Conservation (phyloP, 768 basidiomycete genomes). For the Mrakia frigida region DNA sequence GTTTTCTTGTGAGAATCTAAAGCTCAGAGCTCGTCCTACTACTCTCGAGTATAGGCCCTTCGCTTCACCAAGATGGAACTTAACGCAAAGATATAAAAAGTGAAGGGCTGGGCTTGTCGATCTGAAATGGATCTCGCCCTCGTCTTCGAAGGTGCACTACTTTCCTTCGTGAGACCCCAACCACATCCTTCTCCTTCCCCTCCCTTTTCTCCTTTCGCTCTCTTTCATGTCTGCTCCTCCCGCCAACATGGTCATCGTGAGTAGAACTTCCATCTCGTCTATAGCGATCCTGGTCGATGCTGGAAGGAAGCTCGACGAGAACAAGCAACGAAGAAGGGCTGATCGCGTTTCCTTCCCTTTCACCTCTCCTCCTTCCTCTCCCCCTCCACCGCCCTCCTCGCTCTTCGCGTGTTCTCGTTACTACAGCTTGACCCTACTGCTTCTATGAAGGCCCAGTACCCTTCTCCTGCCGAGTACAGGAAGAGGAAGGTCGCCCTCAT, state of each 20-base stretch:
- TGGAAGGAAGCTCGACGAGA: background rate
- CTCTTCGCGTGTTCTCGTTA: background rate
- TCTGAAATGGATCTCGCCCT: too few relatives aligned
- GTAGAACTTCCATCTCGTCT: background rate
- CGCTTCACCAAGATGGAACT: too few relatives aligned
- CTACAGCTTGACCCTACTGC: slow-evolving; percentile 22
- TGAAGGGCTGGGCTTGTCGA: too few relatives aligned
- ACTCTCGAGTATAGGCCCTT: too few relatives aligned
- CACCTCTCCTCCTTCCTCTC: background rate
- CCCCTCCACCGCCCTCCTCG: background rate
- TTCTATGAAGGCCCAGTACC: slow-evolving; percentile 29
- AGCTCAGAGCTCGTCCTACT: too few relatives aligned
- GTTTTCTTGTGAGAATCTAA: too few relatives aligned
- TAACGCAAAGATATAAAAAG: too few relatives aligned
- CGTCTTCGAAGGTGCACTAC: too few relatives aligned
- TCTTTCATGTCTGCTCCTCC: slow-evolving; percentile 7
- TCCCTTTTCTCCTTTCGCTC: too few relatives aligned
- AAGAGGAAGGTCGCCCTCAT: slow-evolving; percentile 91
- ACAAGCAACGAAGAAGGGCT: background rate
- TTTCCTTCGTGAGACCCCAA: background rate
- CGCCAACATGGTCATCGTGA: slow-evolving; percentile 16
- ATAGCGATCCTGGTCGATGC: background rate
- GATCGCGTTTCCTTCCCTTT: slow-evolving; percentile 2
- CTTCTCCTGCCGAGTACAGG: slow-evolving; percentile 37
- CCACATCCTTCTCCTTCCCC: background rate